Base-by-base conservation (phyloP, 495 filamentous ascomycete species). In the Hyaloscypha hepaticicola region DNA sequence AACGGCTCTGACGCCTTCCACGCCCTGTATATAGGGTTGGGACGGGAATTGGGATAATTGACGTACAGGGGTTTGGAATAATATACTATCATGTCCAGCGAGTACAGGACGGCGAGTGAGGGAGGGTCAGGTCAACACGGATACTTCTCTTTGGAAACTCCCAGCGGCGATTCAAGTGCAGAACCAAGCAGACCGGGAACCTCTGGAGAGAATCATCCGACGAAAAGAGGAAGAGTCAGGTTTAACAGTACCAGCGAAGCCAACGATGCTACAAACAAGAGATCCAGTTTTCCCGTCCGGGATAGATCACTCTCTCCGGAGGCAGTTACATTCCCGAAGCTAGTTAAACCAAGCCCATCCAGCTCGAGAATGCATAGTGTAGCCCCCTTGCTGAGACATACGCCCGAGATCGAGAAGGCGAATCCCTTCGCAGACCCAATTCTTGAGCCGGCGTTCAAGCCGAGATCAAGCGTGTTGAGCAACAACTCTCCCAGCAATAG, bases 381-480 rank as follows among this genome's bases (percentile, higher is more conserved):
- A 22, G 55, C 58, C 1, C 29, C 28, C 26, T 27, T 71, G 9
- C 45, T 64, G 53, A 60, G 55, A 58, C 53, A 41, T 24, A 66
- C 59, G 0, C 63, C 69, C 11, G 69, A 71, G 58, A 56, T 19
- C 3, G 69, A 71, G 53, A 66, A 55, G 31, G 50, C 66, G 33
- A 56, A 71, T 59, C 66, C 66, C 12, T 68, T 68, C 48, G 25
- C 29, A 28, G 69, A 71, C 21, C 58, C 59, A 12, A n/a, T 26
- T 14, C 11, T n/a, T 25, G 66, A 25, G 22, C 49, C 61, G 6
- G 60, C 55, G 0, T 27, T 29, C 45, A 68, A 71, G 29, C 73
- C 74, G 0, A 69, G 72, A 56, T 73, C 75, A 27, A 75, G 75
- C 24, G 64, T 77, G 22, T 56, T 77, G 53, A 72, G 75, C 51